Evolutionary conservation across 2,329 filamentous ascomycete genomes (phyloP).

Genomic region (Lojkania enalia): DNA sequence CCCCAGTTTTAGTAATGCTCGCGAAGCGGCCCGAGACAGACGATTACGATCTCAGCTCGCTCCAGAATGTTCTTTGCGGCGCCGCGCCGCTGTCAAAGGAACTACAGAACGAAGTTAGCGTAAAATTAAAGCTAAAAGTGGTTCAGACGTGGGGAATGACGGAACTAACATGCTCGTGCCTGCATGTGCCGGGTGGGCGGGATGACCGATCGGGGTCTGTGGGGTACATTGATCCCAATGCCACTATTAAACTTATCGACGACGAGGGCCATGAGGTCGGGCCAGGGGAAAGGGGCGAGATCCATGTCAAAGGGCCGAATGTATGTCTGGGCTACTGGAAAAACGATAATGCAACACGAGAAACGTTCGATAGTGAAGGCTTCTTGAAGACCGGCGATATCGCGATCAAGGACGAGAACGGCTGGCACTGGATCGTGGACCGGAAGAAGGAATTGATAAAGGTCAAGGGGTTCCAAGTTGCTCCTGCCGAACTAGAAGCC

Average conservation of each 20-base stretch:
- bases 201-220: constrained; percentile 41
- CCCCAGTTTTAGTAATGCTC: constrained; percentile 45
- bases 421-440: constrained; percentile 36
- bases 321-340: constrained; percentile 46
- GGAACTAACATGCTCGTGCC: constrained; percentile 43
- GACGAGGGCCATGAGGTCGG: constrained; percentile 46
- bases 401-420: constrained; percentile 37
- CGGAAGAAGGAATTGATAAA: constrained; percentile 58
- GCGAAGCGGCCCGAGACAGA: constrained; percentile 42
- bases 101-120: constrained; percentile 46
- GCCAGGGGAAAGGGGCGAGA: constrained; percentile 40
- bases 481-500: constrained; percentile 62
- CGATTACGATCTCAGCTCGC: constrained; percentile 35
- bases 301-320: constrained; percentile 45
- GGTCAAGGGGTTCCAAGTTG: constrained; percentile 63
- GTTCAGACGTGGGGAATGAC: constrained; percentile 48
- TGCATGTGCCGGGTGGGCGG: constrained; percentile 42
- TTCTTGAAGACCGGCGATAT: constrained; percentile 42
- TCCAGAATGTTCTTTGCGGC: constrained; percentile 44
- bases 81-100: constrained; percentile 45
- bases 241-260: constrained; percentile 44
- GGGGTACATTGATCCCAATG: constrained; percentile 42
- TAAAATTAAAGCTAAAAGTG: constrained; percentile 37
- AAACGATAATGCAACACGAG: constrained; percentile 42
- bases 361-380: constrained; percentile 41